A percentile compares a stretch with the other conserved stretches of the same genome.
Evolutionary conservation across 768 basidiomycete genomes (phyloP).

Genomic region (Pisolithus orientalis): DNA sequence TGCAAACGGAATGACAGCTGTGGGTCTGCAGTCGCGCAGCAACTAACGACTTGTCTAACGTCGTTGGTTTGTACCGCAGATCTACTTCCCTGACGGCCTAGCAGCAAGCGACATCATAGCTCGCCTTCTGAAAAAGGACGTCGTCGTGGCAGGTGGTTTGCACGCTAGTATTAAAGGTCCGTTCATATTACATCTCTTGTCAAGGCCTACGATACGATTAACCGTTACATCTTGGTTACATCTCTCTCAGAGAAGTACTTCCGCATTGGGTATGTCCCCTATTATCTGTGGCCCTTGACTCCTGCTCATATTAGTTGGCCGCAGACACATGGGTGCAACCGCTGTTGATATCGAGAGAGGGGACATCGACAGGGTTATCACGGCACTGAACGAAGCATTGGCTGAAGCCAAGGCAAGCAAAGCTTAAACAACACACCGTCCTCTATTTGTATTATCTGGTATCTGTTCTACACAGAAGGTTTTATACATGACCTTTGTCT

Average conservation of each 20-base stretch:
- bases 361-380: constrained; percentile 70
- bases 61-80: constrained; percentile 24
- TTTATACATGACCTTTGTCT: too few species aligned
- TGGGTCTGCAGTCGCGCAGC: constrained; percentile 24
- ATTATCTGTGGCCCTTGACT: constrained; percentile 4
- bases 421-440: not conserved
- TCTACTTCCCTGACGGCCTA: constrained; percentile 84
- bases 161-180: constrained; percentile 79
- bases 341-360: constrained; percentile 63
- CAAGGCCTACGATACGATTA: not conserved
- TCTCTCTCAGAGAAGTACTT: constrained; percentile 68
- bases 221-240: constrained; percentile 1
- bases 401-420: constrained; percentile 26
- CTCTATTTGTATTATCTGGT: not conserved
- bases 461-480: too few species aligned
- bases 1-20: constrained; percentile 95
- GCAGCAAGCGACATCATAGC: constrained; percentile 71
- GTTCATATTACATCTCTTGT: constrained; percentile 9
- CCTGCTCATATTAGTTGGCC: not conserved
- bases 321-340: constrained; percentile 87
- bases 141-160: constrained; percentile 86
- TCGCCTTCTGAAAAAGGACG: constrained; percentile 58
- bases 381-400: constrained; percentile 56
- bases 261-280: constrained; percentile 65
- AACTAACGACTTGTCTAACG: not conserved